phyloP scores from a whole-genome alignment of 768 basidiomycete genomes.

The Russula olivacea region DNA sequence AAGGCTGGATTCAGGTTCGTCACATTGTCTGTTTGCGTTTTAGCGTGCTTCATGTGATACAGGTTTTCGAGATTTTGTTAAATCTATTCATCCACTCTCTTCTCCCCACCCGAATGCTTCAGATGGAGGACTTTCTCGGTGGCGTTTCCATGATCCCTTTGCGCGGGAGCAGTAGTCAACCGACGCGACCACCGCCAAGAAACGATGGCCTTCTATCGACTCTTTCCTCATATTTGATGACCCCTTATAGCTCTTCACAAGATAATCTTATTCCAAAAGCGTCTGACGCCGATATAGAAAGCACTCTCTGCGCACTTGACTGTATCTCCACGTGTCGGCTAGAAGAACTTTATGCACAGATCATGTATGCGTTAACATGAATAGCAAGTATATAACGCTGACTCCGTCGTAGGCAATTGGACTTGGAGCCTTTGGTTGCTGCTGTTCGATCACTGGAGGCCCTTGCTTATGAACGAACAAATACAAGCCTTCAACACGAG shows the following conservation, averaged over 20 bases:
- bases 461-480: conserved; percentile 84
- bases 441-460: conserved; percentile 83
- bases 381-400: background rate
- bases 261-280: conserved; percentile 81
- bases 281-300: conserved; percentile 89
- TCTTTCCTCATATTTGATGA: conserved; percentile 92
- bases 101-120: conserved; percentile 82
- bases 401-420: conserved; percentile 52
- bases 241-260: conserved; percentile 73
- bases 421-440: conserved; percentile 72
- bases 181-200: conserved; percentile 54
- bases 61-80: conserved; percentile 99
- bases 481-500: conserved; percentile 68
- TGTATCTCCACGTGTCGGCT: conserved; percentile 90
- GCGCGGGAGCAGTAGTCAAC: conserved; percentile 51
- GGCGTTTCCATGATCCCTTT: conserved; percentile 90
- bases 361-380: conserved; percentile 52
- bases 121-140: conserved; percentile 99
- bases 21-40: background rate
- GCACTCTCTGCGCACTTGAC: conserved; percentile 90
- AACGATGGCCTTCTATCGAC: conserved; percentile 91
- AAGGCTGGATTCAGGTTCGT: conserved; percentile 87
- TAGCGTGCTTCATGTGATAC: conserved; percentile 12
- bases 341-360: conserved; percentile 91
- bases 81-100: conserved; percentile 93